These are phyloP conservation scores for Cladophialophora chaetospira DNA, from an alignment of 2,329 filamentous ascomycete genomes.

Conservation along the genomic window DNA sequence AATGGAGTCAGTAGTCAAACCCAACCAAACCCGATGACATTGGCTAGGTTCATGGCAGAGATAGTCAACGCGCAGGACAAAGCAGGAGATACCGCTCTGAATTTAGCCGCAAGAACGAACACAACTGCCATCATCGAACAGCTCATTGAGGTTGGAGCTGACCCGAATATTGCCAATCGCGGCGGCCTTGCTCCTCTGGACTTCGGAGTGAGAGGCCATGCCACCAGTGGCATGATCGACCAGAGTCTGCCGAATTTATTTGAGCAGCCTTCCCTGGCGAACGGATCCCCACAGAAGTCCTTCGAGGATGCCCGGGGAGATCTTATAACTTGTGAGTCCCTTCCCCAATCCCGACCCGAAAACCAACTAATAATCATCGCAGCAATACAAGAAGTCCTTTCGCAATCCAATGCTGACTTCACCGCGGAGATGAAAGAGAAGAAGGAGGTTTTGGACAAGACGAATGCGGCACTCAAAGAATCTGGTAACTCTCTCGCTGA, in stretches of 20 bases:
- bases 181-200: constrained; percentile 88
- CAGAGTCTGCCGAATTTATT: constrained; percentile 39
- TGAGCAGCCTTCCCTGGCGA: constrained; percentile 38
- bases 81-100: constrained; percentile 90
- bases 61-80: constrained; percentile 96
- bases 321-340: constrained; percentile 45
- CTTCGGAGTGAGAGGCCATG: constrained; percentile 73
- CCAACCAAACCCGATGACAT: constrained; percentile 62
- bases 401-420: constrained; percentile 76
- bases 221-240: constrained; percentile 35
- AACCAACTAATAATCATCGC: constrained; percentile 40
- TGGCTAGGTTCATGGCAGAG: constrained; percentile 93
- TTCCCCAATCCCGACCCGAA: no score
- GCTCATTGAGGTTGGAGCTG: constrained; percentile 88
- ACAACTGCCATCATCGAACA: constrained; percentile 97
- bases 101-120: constrained; percentile 88
- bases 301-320: constrained; percentile 50
- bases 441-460: constrained; percentile 77
- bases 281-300: constrained; percentile 46
- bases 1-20: constrained; percentile 35
- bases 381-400: constrained; percentile 82
- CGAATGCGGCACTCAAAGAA: constrained; percentile 78
- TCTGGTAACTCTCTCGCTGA: constrained; percentile 77
- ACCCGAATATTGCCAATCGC: constrained; percentile 87
- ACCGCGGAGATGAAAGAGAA: constrained; percentile 79